Evolutionary conservation across 495 filamentous ascomycete species (phyloP).

Genomic region (Articulospora tetracladia): DNA sequence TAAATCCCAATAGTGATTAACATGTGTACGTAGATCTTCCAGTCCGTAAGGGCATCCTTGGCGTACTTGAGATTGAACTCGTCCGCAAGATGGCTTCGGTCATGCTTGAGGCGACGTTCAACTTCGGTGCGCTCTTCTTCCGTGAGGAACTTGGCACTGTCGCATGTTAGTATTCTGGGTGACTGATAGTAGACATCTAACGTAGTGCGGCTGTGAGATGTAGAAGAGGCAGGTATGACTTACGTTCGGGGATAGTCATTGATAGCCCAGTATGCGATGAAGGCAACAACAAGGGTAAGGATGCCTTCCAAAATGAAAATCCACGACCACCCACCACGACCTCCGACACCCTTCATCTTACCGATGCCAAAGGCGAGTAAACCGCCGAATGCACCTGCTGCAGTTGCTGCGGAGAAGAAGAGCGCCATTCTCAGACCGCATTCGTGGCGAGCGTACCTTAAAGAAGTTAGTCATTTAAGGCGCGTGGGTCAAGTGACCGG

Average conservation of each 20-base stretch:
- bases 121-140: slow-evolving; percentile 46
- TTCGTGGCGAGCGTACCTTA: slow-evolving; percentile 54
- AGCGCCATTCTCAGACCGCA: slow-evolving; percentile 52
- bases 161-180: slow-evolving; percentile 5
- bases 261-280: slow-evolving; percentile 46
- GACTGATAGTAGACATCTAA: too few relatives aligned
- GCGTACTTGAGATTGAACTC: slow-evolving; percentile 67
- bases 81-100: slow-evolving; percentile 61
- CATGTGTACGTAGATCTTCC: slow-evolving; percentile 56
- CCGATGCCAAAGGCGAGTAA: slow-evolving; percentile 59
- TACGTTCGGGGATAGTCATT: slow-evolving; percentile 54
- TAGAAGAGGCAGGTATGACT: too few relatives aligned
- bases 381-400: slow-evolving; percentile 57
- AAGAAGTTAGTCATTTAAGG: neutral
- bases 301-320: slow-evolving; percentile 64
- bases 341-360: slow-evolving; percentile 47
- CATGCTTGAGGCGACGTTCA: slow-evolving; percentile 44
- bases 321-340: slow-evolving; percentile 59
- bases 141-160: slow-evolving; percentile 46
- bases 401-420: slow-evolving; percentile 52
- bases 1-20: slow-evolving; percentile 45
- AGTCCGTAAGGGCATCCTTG: slow-evolving; percentile 59
- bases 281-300: slow-evolving; percentile 31
- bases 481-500: neutral
- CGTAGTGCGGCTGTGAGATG: too few relatives aligned